Evolutionary conservation across 2,329 filamentous ascomycete species (phyloP), one percentile per base, ranked within the genome.

Genomic region (Beauveria sp.): DNA sequence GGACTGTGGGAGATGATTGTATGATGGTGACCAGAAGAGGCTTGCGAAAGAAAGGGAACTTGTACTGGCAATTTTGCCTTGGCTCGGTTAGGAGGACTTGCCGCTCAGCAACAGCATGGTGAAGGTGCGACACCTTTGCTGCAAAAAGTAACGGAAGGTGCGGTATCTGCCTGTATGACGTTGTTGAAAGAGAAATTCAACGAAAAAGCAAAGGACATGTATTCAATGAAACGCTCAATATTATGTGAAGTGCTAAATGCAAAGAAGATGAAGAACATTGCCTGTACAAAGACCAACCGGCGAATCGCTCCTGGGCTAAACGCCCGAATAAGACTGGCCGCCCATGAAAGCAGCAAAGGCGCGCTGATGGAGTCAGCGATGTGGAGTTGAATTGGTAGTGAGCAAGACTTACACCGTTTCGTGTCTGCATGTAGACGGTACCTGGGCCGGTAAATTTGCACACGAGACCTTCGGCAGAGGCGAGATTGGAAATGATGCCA

Each of bases 361-460:
- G 72, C 75, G 79, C 80, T 84, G 65, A 46, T 7, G 18, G 2
- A 18, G 16, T 61, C 22, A 64, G 47, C 30, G n/a, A 24, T 30
- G 10, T 41, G 18, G 47, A 47, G 20, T 20, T 57, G 24, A 22
- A 16, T 24, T 18, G 55, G 22, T 26, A 5, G 12, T 3, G 37
- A 46, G 22, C 0, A 26, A 20, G 10, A 78, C 84, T 71, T 75
- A 85, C 83, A 56, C 91, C 82, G 70, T 97, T 97, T 64, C 94
- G 84, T 1, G 94, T 97, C 75, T 99, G 94, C 68, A 97, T 81
- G 70, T 92, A 97, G 0, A 99, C 84, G 0, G 91, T 96, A 0
- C 94, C 94, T 0, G 94, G 94, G 0, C 90, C 92, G 0, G 88
- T 91, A 66, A 97, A 97, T 71, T 92, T 96, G 79, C 94, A 99